Base-by-base conservation (phyloP, 2,329 filamentous ascomycete species). In the Talaromyces pinophilus region DNA sequence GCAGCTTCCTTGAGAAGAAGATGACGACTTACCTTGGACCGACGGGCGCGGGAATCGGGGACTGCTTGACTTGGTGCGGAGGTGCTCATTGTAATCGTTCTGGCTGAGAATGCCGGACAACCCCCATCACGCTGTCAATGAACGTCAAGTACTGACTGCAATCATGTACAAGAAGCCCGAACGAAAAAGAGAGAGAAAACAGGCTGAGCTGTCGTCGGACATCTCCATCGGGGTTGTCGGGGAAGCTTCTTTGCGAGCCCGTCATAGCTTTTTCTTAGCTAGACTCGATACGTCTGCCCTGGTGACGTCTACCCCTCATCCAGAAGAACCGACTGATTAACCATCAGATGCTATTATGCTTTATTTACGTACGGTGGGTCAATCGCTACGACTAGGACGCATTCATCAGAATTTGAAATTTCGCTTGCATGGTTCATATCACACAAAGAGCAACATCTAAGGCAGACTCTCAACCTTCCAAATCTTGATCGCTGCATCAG, bases 401-500 rank as follows among this genome's bases (percentile, higher is more conserved):
- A 5, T 11, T 33, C 30, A 13, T n/a, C 35, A 19, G 25, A 35
- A 11, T 35, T 33, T 38, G 8, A 22, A 57, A 22, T 15, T 22
- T 38, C 13, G 54, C 54, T 57, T 54, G 22, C 54, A 15, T 40
- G 19, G 33, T 40, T 7, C n/a, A 57, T 57, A 22, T 57, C 30
- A 17, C 30, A 17, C n/a, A 15, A 25, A 38, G 30, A 25, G 8
- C 5, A 22, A 44, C 50, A 28, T 54, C 69, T 71, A 78, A 72
- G 74, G 68, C 72, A 90, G 72, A 0, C 84, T 85, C 63, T 85
- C 81, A 4, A 92, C 86, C 69, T 81, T 85, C 95, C 95, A 99
- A 60, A 94, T 84, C 84, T 98, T 99, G 59, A 99, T 86, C 0
- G 92, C 90, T 40, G 92, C 94, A 84, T 99, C 95, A 11, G 89